A percentile compares a stretch with the other conserved stretches of the same genome.
phyloP scores from a whole-genome alignment of 1,284 basidiomycete genomes.

The Ustilago xerochloae region DNA sequence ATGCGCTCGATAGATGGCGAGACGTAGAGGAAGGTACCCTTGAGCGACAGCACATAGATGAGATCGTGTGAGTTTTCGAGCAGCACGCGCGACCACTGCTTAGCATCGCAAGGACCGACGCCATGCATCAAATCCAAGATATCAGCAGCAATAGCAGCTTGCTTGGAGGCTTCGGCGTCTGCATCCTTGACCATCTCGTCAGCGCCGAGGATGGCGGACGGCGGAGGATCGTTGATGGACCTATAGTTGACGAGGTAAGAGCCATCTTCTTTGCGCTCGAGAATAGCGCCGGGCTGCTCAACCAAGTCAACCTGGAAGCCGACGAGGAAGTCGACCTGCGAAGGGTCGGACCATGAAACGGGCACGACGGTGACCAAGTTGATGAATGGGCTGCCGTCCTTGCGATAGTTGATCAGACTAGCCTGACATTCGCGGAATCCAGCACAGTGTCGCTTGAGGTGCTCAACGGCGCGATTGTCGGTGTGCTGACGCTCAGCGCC shows the following conservation, averaged over 20 bases:
- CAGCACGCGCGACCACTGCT: constrained; percentile 59
- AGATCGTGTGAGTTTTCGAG: constrained; percentile 74
- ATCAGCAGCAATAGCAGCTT: constrained; percentile 49
- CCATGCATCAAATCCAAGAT: constrained; percentile 48
- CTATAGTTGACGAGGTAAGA: constrained; percentile 63
- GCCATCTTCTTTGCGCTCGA: constrained; percentile 70
- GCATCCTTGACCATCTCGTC: constrained; percentile 43
- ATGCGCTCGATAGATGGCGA: constrained; percentile 72
- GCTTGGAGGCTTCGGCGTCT: constrained; percentile 43
- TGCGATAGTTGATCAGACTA: constrained; percentile 86
- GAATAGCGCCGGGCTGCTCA: constrained; percentile 84
- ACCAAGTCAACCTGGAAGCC: constrained; percentile 86
- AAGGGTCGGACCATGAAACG: constrained; percentile 74
- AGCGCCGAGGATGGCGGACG: constrained; percentile 27
- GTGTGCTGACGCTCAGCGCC: constrained; percentile 79
- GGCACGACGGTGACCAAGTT: constrained; percentile 69
- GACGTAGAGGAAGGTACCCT: constrained; percentile 91
- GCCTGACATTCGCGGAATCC: constrained; percentile 76
- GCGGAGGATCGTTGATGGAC: constrained; percentile 47
- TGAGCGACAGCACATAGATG: constrained; percentile 88
- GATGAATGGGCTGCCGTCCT: constrained; percentile 82
- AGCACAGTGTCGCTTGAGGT: constrained; percentile 53
- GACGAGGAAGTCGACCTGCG: constrained; percentile 81
- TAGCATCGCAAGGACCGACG: constrained; percentile 46
- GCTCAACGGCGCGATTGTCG: constrained; percentile 76